These are phyloP conservation scores for Silene coronaria DNA, from an alignment of 179 eudicot genomes.

Conservation along the genomic window DNA sequence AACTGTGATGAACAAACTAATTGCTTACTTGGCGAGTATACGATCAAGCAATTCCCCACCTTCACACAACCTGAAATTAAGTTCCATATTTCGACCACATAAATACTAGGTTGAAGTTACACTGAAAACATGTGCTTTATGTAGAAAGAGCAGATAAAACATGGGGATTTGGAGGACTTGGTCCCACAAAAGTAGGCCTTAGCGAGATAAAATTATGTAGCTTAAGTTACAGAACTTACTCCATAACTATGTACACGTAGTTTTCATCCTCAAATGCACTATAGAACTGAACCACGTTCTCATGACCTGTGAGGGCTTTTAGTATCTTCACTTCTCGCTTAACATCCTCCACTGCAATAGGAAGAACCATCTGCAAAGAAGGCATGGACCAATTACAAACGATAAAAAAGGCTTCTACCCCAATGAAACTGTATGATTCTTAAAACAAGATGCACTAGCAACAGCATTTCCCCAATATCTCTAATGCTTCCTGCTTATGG, in stretches of 20 bases:
- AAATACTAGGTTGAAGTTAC: neutral
- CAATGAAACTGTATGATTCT: neutral
- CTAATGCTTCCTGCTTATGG: no score
- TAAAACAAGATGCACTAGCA: no score
- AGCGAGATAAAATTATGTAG: neutral
- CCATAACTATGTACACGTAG: constrained; percentile 94
- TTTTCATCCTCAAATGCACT: constrained; percentile 86
- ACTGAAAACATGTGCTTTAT: neutral
- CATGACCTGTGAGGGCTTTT: constrained; percentile 83
- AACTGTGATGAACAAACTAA: neutral
- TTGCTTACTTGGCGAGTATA: constrained; percentile 72
- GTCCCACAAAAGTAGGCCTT: neutral
- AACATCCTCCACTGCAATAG: constrained; percentile 92
- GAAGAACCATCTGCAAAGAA: constrained; percentile 75
- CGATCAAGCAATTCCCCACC: constrained; percentile 97
- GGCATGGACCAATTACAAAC: neutral
- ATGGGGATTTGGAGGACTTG: neutral
- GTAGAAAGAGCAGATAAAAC: neutral
- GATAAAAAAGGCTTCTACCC: neutral
- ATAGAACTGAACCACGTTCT: constrained; percentile 92
- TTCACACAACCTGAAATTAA: constrained; percentile 66
- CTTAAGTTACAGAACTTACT: constrained; percentile 49
- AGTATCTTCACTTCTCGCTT: constrained; percentile 94
- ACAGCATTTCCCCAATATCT: no score
- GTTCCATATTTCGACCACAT: neutral